Evolutionary conservation across 2,329 filamentous ascomycete species (phyloP).

Genomic region (Bipolaris oryzae): DNA sequence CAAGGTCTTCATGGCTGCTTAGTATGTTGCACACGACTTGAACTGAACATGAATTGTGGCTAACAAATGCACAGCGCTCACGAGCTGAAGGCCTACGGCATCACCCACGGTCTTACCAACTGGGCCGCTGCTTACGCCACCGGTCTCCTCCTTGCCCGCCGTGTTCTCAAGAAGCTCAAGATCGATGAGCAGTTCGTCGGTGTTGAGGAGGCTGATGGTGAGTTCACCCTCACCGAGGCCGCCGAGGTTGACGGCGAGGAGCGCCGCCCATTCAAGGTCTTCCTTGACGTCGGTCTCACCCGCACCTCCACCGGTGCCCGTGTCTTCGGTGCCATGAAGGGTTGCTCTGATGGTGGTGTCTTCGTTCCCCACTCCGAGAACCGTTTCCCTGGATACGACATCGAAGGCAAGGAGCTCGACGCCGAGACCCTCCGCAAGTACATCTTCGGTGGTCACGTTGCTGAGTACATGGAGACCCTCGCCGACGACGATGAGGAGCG

Average conservation of each 20-base stretch:
- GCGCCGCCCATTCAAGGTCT: conserved; percentile 98
- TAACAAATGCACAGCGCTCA: conserved; percentile 63
- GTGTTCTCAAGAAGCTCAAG: conserved; percentile 94
- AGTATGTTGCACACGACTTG: conserved; percentile 22
- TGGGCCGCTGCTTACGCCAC: conserved; percentile 98
- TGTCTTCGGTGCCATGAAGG: conserved; percentile 99
- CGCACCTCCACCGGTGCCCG: conserved; percentile 98
- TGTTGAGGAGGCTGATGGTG: conserved; percentile 96
- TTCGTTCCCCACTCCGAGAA: conserved; percentile 98
- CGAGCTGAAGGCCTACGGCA: conserved; percentile 97
- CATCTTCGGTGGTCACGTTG: conserved; percentile 98
- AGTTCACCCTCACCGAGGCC: conserved; percentile 95
- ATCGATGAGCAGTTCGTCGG: conserved; percentile 91
- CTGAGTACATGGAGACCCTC: conserved; percentile 99
- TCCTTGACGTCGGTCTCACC: conserved; percentile 96
- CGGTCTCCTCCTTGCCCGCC: conserved; percentile 95
- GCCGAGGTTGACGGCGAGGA: conserved; percentile 86
- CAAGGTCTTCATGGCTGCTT: conserved; percentile 76
- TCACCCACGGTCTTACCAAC: conserved; percentile 99
- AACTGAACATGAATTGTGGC: not conserved
- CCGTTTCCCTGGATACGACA: conserved; percentile 98
- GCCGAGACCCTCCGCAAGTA: conserved; percentile 97
- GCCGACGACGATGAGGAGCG: conserved; percentile 99
- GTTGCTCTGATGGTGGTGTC: conserved; percentile 97
- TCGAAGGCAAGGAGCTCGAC: conserved; percentile 97